phyloP scores from a whole-genome alignment of 2,329 filamentous ascomycete genomes.

The Cercospora zeae-maydis region DNA sequence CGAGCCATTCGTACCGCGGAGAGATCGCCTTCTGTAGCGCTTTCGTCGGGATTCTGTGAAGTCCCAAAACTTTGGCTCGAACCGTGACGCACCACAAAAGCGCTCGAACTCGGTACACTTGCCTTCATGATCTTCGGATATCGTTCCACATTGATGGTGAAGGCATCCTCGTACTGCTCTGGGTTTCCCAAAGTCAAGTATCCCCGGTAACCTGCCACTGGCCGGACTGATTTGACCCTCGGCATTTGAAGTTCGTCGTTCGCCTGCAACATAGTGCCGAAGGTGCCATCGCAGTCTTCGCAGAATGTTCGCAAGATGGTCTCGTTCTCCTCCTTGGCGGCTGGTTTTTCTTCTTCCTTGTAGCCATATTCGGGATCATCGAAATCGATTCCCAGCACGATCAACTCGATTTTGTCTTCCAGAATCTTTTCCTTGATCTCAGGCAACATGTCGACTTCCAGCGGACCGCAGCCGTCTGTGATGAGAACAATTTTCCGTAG shows the following conservation, averaged over 20 bases:
- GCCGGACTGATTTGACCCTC: conserved; percentile 68
- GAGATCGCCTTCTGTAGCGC: conserved; percentile 45
- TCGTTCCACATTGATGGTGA: conserved; percentile 82
- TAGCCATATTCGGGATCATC: conserved; percentile 85
- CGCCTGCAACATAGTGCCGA: conserved; percentile 83
- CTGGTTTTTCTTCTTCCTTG: conserved; percentile 83
- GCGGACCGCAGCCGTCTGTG: conserved; percentile 71
- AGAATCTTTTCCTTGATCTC: conserved; percentile 72
- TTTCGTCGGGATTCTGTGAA: conserved; percentile 36
- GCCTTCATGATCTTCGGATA: conserved; percentile 84
- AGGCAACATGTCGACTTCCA: conserved; percentile 68
- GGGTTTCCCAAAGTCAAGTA: conserved; percentile 75
- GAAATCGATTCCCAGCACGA: conserved; percentile 85
- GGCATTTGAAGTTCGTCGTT: conserved; percentile 76
- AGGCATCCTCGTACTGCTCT: conserved; percentile 65
- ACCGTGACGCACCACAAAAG: conserved; percentile 61
- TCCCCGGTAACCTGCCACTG: conserved; percentile 76
- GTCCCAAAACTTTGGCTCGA: conserved; percentile 54
- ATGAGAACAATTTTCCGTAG: conserved; percentile 76
- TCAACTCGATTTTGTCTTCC: conserved; percentile 70
- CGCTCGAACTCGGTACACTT: conserved; percentile 69
- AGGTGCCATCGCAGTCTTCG: conserved; percentile 66
- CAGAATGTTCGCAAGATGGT: conserved; percentile 60
- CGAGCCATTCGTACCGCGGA: conserved; percentile 71
- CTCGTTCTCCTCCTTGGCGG: conserved; percentile 72